Evolutionary conservation across 768 basidiomycete species (phyloP).

Genomic region (Mycena venus): DNA sequence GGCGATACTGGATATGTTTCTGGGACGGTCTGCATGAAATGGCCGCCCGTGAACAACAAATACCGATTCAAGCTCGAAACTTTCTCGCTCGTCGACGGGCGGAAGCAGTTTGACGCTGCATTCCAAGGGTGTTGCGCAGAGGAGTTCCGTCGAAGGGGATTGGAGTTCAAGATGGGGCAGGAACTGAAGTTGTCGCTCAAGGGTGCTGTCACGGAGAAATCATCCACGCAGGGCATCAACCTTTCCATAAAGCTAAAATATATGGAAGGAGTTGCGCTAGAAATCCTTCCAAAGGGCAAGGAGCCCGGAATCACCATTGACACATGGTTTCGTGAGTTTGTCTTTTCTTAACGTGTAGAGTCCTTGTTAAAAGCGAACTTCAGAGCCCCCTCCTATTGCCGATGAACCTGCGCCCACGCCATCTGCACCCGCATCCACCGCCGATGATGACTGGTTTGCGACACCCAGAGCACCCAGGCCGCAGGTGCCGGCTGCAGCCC

Average conservation of each 20-base stretch:
- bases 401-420: conserved; percentile 5
- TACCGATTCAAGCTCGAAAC: conserved; percentile 48
- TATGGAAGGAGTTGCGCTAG: conserved; percentile 56
- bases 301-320: conserved; percentile 49
- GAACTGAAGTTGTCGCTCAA: conserved; percentile 62
- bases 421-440: too few species aligned
- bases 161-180: conserved; percentile 58
- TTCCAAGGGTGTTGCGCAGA: conserved; percentile 48
- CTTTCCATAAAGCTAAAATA: conserved; percentile 60
- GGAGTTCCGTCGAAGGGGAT: conserved; percentile 41
- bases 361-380: background rate
- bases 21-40: conserved; percentile 60
- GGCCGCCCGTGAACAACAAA: conserved; percentile 47
- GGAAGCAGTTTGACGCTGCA: conserved; percentile 54
- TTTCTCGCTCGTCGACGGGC: conserved; percentile 21
- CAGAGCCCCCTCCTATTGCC: background rate
- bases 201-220: conserved; percentile 52
- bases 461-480: conserved; percentile 39
- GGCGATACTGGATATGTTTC: conserved; percentile 56
- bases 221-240: conserved; percentile 36
- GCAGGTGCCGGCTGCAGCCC: conserved; percentile 23
- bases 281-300: conserved; percentile 45
- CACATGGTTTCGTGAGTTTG: conserved; percentile 56
- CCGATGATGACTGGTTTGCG: conserved; percentile 48
- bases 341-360: background rate